A percentile compares a stretch with the other conserved stretches of the same genome.
Conservation (phyloP, 805 yeast species). For the Scheffersomyces coipomensis region DNA sequence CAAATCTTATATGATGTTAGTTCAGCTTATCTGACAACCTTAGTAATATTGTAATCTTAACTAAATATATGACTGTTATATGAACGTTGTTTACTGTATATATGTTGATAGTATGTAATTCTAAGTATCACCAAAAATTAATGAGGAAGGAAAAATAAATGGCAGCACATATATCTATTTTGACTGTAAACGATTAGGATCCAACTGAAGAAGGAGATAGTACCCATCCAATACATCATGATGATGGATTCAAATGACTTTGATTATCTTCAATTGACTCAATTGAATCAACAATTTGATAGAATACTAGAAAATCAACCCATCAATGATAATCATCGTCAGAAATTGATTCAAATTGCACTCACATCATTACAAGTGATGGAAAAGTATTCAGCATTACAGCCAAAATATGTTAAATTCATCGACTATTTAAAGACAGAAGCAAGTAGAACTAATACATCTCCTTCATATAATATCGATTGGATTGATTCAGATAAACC, state of each 20-base stretch:
- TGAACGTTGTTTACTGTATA: too few relatives aligned
- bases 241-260: not conserved
- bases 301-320: not conserved
- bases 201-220: too few relatives aligned
- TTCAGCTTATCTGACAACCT: constrained; percentile 59
- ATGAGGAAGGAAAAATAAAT: too few relatives aligned
- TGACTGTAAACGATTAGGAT: too few relatives aligned
- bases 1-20: constrained; percentile 66
- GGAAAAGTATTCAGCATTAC: constrained; percentile 20
- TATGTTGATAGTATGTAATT: too few relatives aligned
- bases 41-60: constrained; percentile 15
- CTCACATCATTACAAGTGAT: constrained; percentile 13
- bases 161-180: too few relatives aligned
- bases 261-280: not conserved
- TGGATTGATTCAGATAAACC: too few relatives aligned
- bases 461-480: too few relatives aligned
- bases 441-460: too few relatives aligned
- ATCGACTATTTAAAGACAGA: constrained; percentile 5
- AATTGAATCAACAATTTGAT: not conserved
- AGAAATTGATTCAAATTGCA: constrained; percentile 1
- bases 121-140: too few relatives aligned
- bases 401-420: constrained; percentile 13
- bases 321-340: not conserved
- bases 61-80: too few relatives aligned
- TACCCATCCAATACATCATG: too few relatives aligned